Base-by-base conservation (phyloP, 129 eudicot genomes). In the Flaveria linearis region DNA sequence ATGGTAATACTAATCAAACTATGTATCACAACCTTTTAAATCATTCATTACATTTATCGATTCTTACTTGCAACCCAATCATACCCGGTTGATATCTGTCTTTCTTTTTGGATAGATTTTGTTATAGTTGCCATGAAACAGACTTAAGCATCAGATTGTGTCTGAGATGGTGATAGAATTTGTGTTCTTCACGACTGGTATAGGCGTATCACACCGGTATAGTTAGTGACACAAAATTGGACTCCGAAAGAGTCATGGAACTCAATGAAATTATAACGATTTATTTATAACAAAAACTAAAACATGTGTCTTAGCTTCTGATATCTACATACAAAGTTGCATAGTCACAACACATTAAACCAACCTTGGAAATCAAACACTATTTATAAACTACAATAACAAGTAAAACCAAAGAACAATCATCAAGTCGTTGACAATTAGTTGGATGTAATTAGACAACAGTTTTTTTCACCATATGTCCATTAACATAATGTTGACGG, bases 61-160 rank as follows among this genome's bases (percentile, higher is more conserved):
- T 22, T 69, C 46, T 68, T 77, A 3, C 8, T 23, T 77, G 23
- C 15, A 41, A 53, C 71, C 14, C 53, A 65, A 28, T 39, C n/a
- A 47, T 57, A 70, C 39, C 68, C 69, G 13, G n/a, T 52, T 83
- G 14, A 43, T 16, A 16, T 74, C 68, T 26, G 11, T 16, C 51
- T 55, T 72, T 63, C 64, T 72, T 81, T 74, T 47, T 9, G 36
- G 51, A 49, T 60, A 51, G 30, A 76, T 62, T 4, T 22, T 15
- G 49, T 1, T 53, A 14, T 72, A 92, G 96, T 96, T 90, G 86
- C 81, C 96, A 92, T 71, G 94, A 92, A 82, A 92, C 96, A 41
- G 94, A 94, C 15, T 83, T 89, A 89, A 0, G 91, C 82, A 52
- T 80, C 93, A 22, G 78, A 85, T 52, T 83, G 85, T 6, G 91